These are phyloP conservation scores for Verticillium tricorpus DNA, from an alignment of 2,329 filamentous ascomycete genomes.

Conservation along the genomic window DNA sequence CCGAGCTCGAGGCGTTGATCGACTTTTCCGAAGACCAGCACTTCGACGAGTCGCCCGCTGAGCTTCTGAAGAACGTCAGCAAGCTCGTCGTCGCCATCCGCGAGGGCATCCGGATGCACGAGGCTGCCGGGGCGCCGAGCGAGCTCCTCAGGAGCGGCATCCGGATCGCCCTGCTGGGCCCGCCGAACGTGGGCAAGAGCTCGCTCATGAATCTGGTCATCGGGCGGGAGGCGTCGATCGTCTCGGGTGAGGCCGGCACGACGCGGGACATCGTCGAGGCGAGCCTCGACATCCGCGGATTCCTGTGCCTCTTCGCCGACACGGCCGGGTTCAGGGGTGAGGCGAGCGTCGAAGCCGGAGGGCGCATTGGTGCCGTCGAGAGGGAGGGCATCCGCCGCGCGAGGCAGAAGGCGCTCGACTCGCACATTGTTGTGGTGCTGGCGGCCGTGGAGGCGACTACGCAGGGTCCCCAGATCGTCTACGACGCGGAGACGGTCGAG, in stretches of 20 bases:
- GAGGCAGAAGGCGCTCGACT: constrained; percentile 72
- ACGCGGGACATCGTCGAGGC: constrained; percentile 93
- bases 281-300: constrained; percentile 82
- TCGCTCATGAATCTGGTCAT: constrained; percentile 88
- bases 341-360: constrained; percentile 14
- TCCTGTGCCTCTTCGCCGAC: constrained; percentile 89
- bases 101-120: constrained; percentile 61
- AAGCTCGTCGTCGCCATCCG: constrained; percentile 58
- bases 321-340: constrained; percentile 77
- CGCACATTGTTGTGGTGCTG: constrained; percentile 80
- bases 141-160: constrained; percentile 85
- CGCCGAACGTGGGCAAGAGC: constrained; percentile 93
- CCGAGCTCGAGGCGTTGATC: constrained; percentile 90
- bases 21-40: constrained; percentile 98
- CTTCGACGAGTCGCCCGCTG: constrained; percentile 79
- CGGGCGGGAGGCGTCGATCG: constrained; percentile 90
- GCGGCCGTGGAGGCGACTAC: constrained; percentile 60
- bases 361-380: constrained; percentile 67
- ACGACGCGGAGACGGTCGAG: constrained; percentile 50
- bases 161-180: constrained; percentile 78
- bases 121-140: constrained; percentile 72
- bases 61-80: constrained; percentile 67
- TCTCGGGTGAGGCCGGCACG: constrained; percentile 87
- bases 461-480: constrained; percentile 37
- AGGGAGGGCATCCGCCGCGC: constrained; percentile 87